Evolutionary conservation across 164 flowering plant genomes (phyloP).

Genomic region (Dillenia suffruticosa): DNA sequence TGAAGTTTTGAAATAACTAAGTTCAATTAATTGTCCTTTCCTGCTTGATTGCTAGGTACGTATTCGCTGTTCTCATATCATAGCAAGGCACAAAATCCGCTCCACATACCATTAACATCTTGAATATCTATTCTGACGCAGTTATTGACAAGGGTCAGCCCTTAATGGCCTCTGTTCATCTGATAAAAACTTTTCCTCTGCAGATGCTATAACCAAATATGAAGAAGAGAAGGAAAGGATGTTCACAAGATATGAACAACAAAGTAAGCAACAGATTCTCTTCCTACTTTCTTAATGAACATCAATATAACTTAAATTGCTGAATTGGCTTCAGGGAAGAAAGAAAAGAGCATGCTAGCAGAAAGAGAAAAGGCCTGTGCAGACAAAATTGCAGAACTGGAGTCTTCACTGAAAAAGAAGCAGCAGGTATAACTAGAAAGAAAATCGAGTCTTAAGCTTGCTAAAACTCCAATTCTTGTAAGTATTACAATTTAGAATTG

Average conservation of each 20-base stretch:
- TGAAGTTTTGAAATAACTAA: too few species aligned
- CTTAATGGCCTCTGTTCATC: too few species aligned
- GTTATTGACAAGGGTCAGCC: too few species aligned
- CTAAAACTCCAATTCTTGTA: too few species aligned
- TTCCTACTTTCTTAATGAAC: neutral
- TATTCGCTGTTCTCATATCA: too few species aligned
- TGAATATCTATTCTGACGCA: too few species aligned
- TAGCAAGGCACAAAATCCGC: too few species aligned
- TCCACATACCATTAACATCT: too few species aligned
- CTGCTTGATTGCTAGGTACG: too few species aligned
- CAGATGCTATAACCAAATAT: conserved; percentile 73
- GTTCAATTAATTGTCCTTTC: too few species aligned
- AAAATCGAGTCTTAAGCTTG: too few species aligned
- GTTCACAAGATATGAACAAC: conserved; percentile 66
- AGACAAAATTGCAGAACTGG: conserved; percentile 63
- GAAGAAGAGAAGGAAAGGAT: conserved; percentile 83
- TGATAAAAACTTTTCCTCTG: conserved; percentile 5
- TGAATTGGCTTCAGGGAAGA: conserved; percentile 59
- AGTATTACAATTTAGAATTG: neutral
- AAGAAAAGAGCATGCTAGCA: conserved; percentile 62
- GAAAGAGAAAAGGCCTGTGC: conserved; percentile 66
- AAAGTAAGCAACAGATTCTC: conserved; percentile 43
- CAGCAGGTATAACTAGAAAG: conserved; percentile 47
- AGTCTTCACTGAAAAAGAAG: conserved; percentile 78
- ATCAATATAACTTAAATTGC: neutral